Evolutionary conservation across 2,329 filamentous ascomycete species (phyloP).

Genomic region (Colletotrichum noveboracense): DNA sequence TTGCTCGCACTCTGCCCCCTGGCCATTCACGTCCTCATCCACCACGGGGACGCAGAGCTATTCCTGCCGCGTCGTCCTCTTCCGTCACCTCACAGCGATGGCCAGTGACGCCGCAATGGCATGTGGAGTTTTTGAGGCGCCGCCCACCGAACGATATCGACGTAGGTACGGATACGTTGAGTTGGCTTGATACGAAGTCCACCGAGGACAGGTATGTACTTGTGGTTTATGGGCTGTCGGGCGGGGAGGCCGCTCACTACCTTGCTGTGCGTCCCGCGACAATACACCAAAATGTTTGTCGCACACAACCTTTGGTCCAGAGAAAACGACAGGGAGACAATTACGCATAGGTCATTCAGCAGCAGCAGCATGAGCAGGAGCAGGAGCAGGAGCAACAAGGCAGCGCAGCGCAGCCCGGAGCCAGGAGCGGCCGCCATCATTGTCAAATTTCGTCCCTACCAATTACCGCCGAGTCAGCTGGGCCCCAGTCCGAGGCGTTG

Average conservation of each 20-base stretch:
- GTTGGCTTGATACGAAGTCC: neutral
- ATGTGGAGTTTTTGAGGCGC: neutral
- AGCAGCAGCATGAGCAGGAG: neutral
- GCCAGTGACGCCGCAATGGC: neutral
- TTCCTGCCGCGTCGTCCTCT: neutral
- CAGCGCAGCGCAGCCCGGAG: neutral
- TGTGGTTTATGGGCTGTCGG: neutral
- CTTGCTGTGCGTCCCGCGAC: neutral
- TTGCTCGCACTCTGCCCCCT: neutral
- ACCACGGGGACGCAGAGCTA: neutral
- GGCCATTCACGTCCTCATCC: neutral
- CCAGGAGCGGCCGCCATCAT: neutral
- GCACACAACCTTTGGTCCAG: neutral
- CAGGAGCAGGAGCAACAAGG: neutral
- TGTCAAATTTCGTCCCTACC: conserved; percentile 10
- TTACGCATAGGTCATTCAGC: neutral
- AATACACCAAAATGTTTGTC: neutral
- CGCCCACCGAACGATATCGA: neutral
- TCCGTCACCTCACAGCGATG: neutral
- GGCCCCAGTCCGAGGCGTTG: conserved; percentile 22
- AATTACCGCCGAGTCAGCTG: conserved; percentile 19
- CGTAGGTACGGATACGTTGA: neutral
- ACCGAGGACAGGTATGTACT: neutral
- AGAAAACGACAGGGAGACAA: neutral
- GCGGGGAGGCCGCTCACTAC: neutral